Percentiles rank a stretch among this genome's conserved stretches.
Conservation (phyloP, 2,329 filamentous ascomycete genomes). For the Pseudogymnoascus sp. region DNA sequence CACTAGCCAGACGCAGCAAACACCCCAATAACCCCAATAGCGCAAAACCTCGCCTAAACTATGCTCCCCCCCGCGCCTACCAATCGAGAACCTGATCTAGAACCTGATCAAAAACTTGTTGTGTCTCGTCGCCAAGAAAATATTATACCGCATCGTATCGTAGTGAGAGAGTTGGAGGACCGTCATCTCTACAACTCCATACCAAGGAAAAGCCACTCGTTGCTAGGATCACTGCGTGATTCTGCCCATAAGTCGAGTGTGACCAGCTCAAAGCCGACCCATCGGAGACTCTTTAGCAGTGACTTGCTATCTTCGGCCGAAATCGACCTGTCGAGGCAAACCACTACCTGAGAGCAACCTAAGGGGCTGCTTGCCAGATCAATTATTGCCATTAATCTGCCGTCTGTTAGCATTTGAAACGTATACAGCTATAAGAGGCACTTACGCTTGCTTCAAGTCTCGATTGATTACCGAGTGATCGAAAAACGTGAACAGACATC, state of each 20-base stretch:
- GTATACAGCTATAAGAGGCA: constrained; percentile 18
- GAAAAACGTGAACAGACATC: constrained; percentile 82
- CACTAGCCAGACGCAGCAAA: neutral
- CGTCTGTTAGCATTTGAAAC: constrained; percentile 25
- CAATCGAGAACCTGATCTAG: constrained; percentile 5
- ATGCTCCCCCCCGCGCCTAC: constrained; percentile 3
- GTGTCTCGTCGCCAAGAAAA: constrained; percentile 5
- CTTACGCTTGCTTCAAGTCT: constrained; percentile 82
- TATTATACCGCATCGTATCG: neutral
- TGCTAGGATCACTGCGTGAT: constrained; percentile 53
- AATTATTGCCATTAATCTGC: constrained; percentile 77
- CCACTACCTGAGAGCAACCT: constrained; percentile 67
- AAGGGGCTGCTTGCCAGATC: constrained; percentile 75
- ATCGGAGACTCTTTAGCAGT: constrained; percentile 75
- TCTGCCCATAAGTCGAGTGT: constrained; percentile 70
- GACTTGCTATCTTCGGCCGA: constrained; percentile 54
- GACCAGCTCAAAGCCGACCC: constrained; percentile 83
- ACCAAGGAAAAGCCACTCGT: constrained; percentile 76
- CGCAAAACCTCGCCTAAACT: constrained; percentile 4
- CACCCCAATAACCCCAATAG: constrained; percentile 1
- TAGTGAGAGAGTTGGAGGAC: neutral
- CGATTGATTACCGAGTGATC: constrained; percentile 62
- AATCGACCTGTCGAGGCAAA: constrained; percentile 69
- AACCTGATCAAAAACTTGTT: neutral
- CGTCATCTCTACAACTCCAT: constrained; percentile 62